Base-by-base conservation (phyloP, 2,329 filamentous ascomycete species). In the Fusarium xylarioides region DNA sequence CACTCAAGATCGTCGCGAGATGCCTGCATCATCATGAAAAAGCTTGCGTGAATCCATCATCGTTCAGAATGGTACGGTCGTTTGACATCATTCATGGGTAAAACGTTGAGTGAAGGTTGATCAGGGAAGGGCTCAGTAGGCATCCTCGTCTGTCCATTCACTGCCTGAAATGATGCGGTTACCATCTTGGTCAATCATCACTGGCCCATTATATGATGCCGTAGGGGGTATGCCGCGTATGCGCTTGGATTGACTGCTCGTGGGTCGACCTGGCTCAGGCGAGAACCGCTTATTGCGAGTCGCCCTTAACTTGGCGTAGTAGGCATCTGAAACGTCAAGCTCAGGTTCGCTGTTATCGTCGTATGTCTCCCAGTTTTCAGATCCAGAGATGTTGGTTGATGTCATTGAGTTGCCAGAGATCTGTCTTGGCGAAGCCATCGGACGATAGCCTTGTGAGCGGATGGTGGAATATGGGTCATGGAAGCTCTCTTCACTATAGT, bases 281-380 rank as follows among this genome's bases (percentile, higher is more conserved):
- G 84, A 85, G 67, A 89, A 86, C 50, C 92, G 88, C 83, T 94
- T 95, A 74, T 87, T 80, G 40, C 90, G 88, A 11, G 91, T 87
- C 37, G 91, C 91, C 64, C 92, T 89, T 60, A 95, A 84, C 81
- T 93, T 94, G 73, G 93, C 92, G 78, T 94, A 94, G 81, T 97
- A 97, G 15, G 90, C 87, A 68, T 96, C 93, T 8, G 91, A 91
- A 1, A 89, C 89, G 79, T 97, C 95, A 30, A 88, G 86, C 77
- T 94, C 93, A 0, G 91, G 90, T 77, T 94, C 92, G 69, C 92
- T 94, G 74, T 88, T 90, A 80, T 97, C 94, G 76, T 96, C 95
- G 77, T 96, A 98, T 15, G 95, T 97, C 82, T 98, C 95, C 95
- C 95, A 98, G 81, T 98, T 98, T 83, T 98, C 95, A 7, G 94